phyloP scores from a whole-genome alignment of 2,329 filamentous ascomycete species.

The Bimuria novae-zelandiae region DNA sequence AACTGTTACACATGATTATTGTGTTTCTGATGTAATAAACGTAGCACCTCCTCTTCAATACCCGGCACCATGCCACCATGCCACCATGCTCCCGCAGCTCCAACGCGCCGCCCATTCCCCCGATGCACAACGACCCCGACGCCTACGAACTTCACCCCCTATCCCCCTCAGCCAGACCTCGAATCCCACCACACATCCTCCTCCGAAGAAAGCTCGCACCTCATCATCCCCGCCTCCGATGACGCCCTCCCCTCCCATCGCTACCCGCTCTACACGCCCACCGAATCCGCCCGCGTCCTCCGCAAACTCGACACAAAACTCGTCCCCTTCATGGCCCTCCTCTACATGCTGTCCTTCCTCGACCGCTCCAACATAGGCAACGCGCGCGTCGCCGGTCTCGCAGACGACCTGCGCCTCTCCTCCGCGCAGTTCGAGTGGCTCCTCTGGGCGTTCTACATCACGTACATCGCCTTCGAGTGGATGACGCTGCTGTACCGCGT shows the following conservation, averaged over 20 bases:
- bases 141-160: conserved; percentile 1
- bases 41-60: too few relatives aligned
- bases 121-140: not conserved
- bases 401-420: conserved; percentile 58
- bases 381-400: conserved; percentile 64
- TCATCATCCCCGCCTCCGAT: conserved; percentile 18
- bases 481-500: conserved; percentile 67
- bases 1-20: not conserved
- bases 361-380: conserved; percentile 78
- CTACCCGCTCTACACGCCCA: conserved; percentile 61
- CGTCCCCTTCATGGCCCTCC: conserved; percentile 77
- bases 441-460: conserved; percentile 66
- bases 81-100: not conserved
- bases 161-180: not conserved
- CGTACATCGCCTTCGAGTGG: conserved; percentile 68
- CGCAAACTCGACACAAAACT: conserved; percentile 77
- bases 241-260: conserved; percentile 43
- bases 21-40: not conserved
- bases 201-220: not conserved
- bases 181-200: not conserved
- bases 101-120: not conserved
- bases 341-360: conserved; percentile 85
- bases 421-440: conserved; percentile 65
- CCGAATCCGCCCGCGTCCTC: conserved; percentile 75
- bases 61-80: conserved; percentile 1